Evolutionary conservation across 345 rosid genomes (phyloP).

Genomic region (Lepidium didymum): DNA sequence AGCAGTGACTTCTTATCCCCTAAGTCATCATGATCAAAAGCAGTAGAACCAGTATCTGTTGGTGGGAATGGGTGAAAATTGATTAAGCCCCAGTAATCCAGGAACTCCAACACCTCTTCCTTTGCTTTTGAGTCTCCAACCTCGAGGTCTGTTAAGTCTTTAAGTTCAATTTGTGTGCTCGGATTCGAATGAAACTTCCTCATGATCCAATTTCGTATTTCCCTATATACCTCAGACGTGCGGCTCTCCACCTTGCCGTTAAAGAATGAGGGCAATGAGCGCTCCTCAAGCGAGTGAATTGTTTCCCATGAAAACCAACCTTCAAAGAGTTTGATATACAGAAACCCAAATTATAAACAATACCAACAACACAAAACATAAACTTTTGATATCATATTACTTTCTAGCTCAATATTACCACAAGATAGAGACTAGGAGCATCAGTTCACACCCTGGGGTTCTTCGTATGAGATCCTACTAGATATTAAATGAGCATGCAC

Average conservation of each 20-base stretch:
- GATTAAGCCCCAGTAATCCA: constrained; percentile 98
- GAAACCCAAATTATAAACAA: background rate
- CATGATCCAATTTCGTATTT: constrained; percentile 83
- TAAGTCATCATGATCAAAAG: constrained; percentile 31
- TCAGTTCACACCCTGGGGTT: background rate
- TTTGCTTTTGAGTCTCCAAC: constrained; percentile 71
- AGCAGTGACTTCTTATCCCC: constrained; percentile 42
- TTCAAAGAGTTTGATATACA: constrained; percentile 25
- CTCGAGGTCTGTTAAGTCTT: constrained; percentile 74
- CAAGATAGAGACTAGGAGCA: background rate
- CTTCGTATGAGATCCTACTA: background rate
- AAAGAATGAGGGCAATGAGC: constrained; percentile 70
- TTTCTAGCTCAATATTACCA: background rate
- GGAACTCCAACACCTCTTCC: constrained; percentile 88
- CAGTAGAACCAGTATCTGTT: constrained; percentile 32
- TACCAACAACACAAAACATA: constrained; percentile 1
- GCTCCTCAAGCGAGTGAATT: constrained; percentile 80
- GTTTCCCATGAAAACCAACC: constrained; percentile 99
- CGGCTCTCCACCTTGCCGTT: constrained; percentile 64
- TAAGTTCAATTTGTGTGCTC: constrained; percentile 45
- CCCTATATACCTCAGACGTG: constrained; percentile 57
- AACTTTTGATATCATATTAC: background rate
- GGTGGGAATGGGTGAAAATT: constrained; percentile 87
- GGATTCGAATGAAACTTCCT: constrained; percentile 77
- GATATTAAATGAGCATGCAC: background rate